Evolutionary conservation across 1,139 yeast genomes (phyloP), one percentile per base, ranked within the genome.

Genomic region (Geotrichum siamense): DNA sequence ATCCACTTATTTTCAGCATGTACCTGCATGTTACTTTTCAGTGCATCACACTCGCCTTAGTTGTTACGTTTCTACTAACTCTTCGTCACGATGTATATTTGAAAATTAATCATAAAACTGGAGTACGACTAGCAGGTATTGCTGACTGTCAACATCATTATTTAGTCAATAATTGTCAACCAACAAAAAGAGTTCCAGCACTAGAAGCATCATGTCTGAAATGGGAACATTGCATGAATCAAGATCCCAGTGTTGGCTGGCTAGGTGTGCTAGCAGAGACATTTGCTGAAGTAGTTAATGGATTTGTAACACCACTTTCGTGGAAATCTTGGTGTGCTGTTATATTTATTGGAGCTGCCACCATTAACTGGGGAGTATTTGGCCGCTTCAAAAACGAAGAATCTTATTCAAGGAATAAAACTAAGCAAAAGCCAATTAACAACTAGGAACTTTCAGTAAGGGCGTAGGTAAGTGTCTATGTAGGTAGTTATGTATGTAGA

Each of bases 171-270:
- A 75, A 80, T 55, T 91, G 98, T 58, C 62, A 70, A 49, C 70
- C 70, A 2, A 67, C 61, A 1, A 55, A 59, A 49, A 67, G 74
- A 8, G 76, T 75, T 1, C 96, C 95, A 1, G 91, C 87, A 0
- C 62, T 87, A 23, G 87, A 82, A 53, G 63, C 66, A n/a, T 71
- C 76, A 16, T 91, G 98, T 61, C 68, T 73, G 26, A 68, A 69
- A 33, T 85, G 95, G 94, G 81, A 77, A 50, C 74, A 72, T 50
- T 91, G 98, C 62, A 87, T 84, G 94, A 77, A 79, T 54, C 71
- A 86, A 49, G 94, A 89, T 55, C 95, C 96, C 12, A 75, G 76
- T 33, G 76, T 87, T n/a, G 93, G 91, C 3, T 73, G 77, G 38
- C 84, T 93, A 2, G 72, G 76, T 53, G 75, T 87, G 25, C 76